A percentile compares a stretch with the other conserved stretches of the same genome.
These are phyloP conservation scores for Thelonectria rubi DNA, from an alignment of 2,329 filamentous ascomycete species.

Conservation along the genomic window DNA sequence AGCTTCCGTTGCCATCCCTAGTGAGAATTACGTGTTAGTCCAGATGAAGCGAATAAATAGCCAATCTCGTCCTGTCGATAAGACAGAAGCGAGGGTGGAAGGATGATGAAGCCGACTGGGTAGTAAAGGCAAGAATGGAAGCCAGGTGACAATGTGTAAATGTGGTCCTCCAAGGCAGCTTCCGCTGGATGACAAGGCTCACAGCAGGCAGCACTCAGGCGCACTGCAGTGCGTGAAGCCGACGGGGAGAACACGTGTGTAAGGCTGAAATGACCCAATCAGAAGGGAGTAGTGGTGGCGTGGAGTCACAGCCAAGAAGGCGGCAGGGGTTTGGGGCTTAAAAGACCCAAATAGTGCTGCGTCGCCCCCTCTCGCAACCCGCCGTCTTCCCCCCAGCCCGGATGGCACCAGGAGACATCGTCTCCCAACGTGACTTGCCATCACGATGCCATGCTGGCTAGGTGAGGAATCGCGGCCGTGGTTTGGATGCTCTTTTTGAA, in stretches of 20 bases:
- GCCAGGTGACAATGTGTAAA: not conserved
- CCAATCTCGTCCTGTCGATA: not conserved
- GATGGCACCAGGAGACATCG: slow-evolving; percentile 28
- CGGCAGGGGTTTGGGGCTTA: slow-evolving; percentile 52
- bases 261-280: slow-evolving; percentile 33
- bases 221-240: slow-evolving; percentile 14
- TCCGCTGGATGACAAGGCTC: not conserved
- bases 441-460: slow-evolving; percentile 9
- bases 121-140: no score
- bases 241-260: slow-evolving; percentile 21
- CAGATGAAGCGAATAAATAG: not conserved
- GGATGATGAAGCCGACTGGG: no score
- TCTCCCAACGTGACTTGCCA: slow-evolving; percentile 20
- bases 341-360: slow-evolving; percentile 65
- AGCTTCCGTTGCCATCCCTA: slow-evolving; percentile 96
- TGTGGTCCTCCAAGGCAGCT: not conserved
- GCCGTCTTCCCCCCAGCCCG: slow-evolving; percentile 38
- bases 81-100: not conserved
- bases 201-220: slow-evolving; percentile 11
- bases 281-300: slow-evolving; percentile 28
- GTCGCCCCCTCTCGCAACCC: slow-evolving; percentile 55
- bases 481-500: not conserved
- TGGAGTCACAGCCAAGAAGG: slow-evolving; percentile 35
- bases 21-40: slow-evolving; percentile 35
- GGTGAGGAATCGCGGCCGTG: not conserved